These are phyloP conservation scores for Flaveria trinervia DNA, from an alignment of 129 eudicot species.

Conservation along the genomic window DNA sequence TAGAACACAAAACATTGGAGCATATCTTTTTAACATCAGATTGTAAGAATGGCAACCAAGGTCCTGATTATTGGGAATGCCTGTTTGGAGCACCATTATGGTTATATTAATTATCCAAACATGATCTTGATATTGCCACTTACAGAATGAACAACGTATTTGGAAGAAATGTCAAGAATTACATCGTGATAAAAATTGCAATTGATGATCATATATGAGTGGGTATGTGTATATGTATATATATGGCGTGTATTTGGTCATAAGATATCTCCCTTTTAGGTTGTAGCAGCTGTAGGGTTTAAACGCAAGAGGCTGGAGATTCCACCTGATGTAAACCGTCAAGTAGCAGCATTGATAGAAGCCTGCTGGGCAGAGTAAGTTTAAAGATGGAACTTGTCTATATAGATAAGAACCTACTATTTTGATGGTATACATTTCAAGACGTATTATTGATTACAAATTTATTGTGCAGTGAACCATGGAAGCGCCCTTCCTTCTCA, in stretches of 20 bases:
- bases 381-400: background rate
- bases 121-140: background rate
- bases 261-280: constrained; percentile 38
- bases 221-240: background rate
- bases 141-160: background rate
- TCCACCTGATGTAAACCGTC: constrained; percentile 69
- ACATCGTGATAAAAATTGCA: background rate
- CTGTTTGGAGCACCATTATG: no score
- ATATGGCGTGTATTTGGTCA: background rate
- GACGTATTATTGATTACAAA: background rate
- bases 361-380: constrained; percentile 90
- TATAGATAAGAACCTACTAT: background rate
- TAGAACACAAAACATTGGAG: no score
- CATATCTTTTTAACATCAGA: no score
- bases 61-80: no score
- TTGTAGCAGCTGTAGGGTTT: constrained; percentile 87
- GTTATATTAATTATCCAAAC: background rate
- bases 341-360: constrained; percentile 70
- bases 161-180: background rate
- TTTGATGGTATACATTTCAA: background rate
- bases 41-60: no score
- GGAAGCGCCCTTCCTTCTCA: constrained; percentile 74
- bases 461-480: constrained; percentile 60
- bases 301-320: constrained; percentile 79
- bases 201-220: background rate